Percentiles rank a stretch among this genome's conserved stretches.
phyloP scores from a whole-genome alignment of 2,329 filamentous ascomycete genomes.

The Juglanconis sp. region DNA sequence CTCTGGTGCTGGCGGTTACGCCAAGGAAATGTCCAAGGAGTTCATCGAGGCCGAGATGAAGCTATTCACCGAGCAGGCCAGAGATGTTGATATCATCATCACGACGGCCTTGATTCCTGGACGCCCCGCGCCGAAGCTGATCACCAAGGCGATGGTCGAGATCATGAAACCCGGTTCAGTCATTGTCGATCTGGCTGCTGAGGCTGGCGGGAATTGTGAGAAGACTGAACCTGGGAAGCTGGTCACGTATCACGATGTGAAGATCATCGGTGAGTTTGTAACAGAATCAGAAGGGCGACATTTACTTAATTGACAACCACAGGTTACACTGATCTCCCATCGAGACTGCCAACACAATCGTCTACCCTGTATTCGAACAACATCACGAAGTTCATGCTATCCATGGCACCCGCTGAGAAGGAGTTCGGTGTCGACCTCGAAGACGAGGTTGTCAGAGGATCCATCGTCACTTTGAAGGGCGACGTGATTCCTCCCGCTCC shows the following conservation, averaged over 20 bases:
- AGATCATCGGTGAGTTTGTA: constrained; percentile 66
- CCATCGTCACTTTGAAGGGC: constrained; percentile 78
- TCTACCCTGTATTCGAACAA: constrained; percentile 93
- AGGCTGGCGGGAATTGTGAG: constrained; percentile 86
- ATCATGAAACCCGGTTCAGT: constrained; percentile 90
- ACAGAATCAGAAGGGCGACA: no score
- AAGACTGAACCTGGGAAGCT: constrained; percentile 73
- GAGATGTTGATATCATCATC: constrained; percentile 88
- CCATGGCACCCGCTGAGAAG: constrained; percentile 74
- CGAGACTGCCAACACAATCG: constrained; percentile 80
- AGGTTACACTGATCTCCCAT: constrained; percentile 85
- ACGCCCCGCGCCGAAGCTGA: constrained; percentile 76
- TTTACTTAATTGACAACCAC: constrained; percentile 16
- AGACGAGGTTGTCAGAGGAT: constrained; percentile 81
- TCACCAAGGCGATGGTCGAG: constrained; percentile 74
- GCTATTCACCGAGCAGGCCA: constrained; percentile 81
- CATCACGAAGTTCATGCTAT: constrained; percentile 82
- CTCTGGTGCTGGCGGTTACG: constrained; percentile 79
- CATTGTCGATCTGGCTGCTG: constrained; percentile 82
- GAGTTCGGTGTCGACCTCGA: constrained; percentile 76
- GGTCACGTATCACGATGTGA: constrained; percentile 70
- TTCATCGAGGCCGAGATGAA: constrained; percentile 94
- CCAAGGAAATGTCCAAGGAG: constrained; percentile 91
- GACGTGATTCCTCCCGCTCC: constrained; percentile 73
- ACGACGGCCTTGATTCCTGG: constrained; percentile 91